Percentiles rank a stretch among this genome's conserved stretches.
These are phyloP conservation scores for Colletotrichum kahawae DNA, from an alignment of 2,329 filamentous ascomycete species.

Conservation along the genomic window DNA sequence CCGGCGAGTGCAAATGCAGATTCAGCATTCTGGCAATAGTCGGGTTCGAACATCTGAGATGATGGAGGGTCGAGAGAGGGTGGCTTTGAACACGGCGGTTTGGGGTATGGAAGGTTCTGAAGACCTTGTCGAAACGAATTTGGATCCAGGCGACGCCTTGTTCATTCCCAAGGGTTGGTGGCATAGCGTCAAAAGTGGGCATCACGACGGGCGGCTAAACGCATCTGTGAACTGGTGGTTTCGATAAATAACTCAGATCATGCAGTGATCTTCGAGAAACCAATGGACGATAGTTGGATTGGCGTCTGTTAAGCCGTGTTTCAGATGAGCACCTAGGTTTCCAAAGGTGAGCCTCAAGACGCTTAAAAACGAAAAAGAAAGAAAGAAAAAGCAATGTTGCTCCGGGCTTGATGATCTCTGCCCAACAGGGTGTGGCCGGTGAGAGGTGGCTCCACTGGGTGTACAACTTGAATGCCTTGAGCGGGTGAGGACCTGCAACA, in stretches of 20 bases:
- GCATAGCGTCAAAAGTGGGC: constrained; percentile 48
- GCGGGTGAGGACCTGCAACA: fast-evolving
- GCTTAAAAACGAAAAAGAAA: not conserved
- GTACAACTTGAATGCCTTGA: not conserved
- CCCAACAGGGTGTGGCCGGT: not conserved
- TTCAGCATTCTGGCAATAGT: constrained; percentile 44
- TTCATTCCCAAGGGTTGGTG: constrained; percentile 72
- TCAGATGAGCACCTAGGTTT: not conserved
- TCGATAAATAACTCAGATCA: constrained; percentile 29
- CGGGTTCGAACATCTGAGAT: constrained; percentile 81
- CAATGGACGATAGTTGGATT: not conserved
- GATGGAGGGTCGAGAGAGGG: constrained; percentile 82
- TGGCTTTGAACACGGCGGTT: constrained; percentile 68
- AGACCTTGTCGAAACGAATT: constrained; percentile 53
- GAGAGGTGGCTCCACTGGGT: not conserved
- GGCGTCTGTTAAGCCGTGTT: not conserved
- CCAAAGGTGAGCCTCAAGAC: not conserved
- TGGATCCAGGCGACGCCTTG: constrained; percentile 72
- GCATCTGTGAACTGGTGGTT: constrained; percentile 54
- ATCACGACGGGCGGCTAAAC: constrained; percentile 39
- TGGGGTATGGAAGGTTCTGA: constrained; percentile 59
- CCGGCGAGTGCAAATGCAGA: constrained; percentile 46
- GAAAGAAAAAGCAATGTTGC: not conserved
- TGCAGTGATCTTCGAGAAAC: not conserved
- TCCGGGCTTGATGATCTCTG: not conserved